A percentile compares a stretch with the other conserved stretches of the same genome.
phyloP scores from a whole-genome alignment of 2,329 filamentous ascomycete genomes.

The Fusarium nematophilum region DNA sequence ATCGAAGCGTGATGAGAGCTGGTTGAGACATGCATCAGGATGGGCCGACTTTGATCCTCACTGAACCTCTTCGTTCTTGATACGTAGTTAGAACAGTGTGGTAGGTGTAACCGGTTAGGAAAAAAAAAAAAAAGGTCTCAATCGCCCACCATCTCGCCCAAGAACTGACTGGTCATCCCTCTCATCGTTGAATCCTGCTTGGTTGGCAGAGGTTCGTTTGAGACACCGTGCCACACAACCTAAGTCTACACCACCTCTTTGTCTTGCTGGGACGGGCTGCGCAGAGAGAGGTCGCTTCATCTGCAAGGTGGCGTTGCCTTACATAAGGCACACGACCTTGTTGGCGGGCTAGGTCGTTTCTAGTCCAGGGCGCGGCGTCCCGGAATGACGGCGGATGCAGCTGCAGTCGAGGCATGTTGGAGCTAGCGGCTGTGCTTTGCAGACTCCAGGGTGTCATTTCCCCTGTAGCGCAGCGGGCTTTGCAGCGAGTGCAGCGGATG shows the following conservation, averaged over 20 bases:
- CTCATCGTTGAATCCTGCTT: slow-evolving; percentile 20
- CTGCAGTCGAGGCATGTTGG: background rate
- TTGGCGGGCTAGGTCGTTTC: slow-evolving; percentile 10
- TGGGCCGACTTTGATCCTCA: background rate
- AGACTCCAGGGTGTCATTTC: slow-evolving; percentile 35
- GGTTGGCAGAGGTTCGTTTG: too few species aligned
- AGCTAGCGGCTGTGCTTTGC: slow-evolving; percentile 17
- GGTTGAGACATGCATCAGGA: slow-evolving; percentile 25
- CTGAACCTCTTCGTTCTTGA: slow-evolving; percentile 9
- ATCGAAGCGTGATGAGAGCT: slow-evolving; percentile 10
- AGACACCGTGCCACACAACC: slow-evolving; percentile 4
- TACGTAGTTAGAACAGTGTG: too few species aligned
- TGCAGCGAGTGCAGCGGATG: slow-evolving; percentile 28
- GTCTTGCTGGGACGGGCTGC: slow-evolving; percentile 23
- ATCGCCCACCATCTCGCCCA: slow-evolving; percentile 33
- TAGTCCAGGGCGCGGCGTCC: slow-evolving; percentile 22
- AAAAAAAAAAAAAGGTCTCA: slow-evolving; percentile 30
- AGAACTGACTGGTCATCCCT: slow-evolving; percentile 37
- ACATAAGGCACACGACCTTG: slow-evolving; percentile 27
- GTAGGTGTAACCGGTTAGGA: too few species aligned
- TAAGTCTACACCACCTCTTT: slow-evolving; percentile 19
- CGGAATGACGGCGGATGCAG: slow-evolving; percentile 31
- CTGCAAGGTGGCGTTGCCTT: slow-evolving; percentile 39
- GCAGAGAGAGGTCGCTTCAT: slow-evolving; percentile 14
- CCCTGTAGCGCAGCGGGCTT: slow-evolving; percentile 27